Base-by-base conservation (phyloP, 2,329 filamentous ascomycete species). In the Phyllosticta citrichinensis region DNA sequence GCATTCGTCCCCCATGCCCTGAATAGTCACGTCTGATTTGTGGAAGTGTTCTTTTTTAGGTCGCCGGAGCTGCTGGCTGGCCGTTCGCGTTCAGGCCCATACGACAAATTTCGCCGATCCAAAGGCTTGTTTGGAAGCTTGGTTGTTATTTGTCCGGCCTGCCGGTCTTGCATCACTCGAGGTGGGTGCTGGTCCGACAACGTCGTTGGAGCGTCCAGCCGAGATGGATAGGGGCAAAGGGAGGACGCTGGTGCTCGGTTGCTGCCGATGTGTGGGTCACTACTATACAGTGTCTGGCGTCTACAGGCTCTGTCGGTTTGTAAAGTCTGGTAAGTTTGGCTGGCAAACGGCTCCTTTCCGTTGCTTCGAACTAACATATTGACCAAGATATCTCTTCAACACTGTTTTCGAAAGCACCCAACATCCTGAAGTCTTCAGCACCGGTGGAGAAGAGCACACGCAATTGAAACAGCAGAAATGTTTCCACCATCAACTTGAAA, bases 401-500 rank as follows among this genome's bases (percentile, higher is more conserved):
- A 30, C 22, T 5, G 6, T 30, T 8, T 5, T 8, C 2, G 9
- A 30, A 30, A 6, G 27, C 27, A 8, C 27, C 5, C 27, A 30
- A 30, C 9, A 30, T 10, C 9, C 40, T 1, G 5, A 47, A n/a
- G 40, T 14, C 5, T n/a, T 47, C 40, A 25, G 33, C 40, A 56
- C 55, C 52, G 58, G 58, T 60, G 58, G 58, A 60, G 53, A 60
- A 56, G 58, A 17, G 8, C 14, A 3, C 20, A 20, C 27, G 50
- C 50, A n/a, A 51, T 58, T 60, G 58, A 60, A 60, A 60, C 58
- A 40, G 20, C 5, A 10, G 58, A 24, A 54, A 33, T 56, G 58
- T 60, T 60, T 60, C 24, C 24, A 47, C 53, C n/a, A 30, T 61
- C 20, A 53, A 57, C 25, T 20, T 61, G 59, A 61, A 57, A 61